Evolutionary conservation across 805 yeast genomes (phyloP), one percentile per base, ranked within the genome.

Genomic region (Kodamaea laetipori): DNA sequence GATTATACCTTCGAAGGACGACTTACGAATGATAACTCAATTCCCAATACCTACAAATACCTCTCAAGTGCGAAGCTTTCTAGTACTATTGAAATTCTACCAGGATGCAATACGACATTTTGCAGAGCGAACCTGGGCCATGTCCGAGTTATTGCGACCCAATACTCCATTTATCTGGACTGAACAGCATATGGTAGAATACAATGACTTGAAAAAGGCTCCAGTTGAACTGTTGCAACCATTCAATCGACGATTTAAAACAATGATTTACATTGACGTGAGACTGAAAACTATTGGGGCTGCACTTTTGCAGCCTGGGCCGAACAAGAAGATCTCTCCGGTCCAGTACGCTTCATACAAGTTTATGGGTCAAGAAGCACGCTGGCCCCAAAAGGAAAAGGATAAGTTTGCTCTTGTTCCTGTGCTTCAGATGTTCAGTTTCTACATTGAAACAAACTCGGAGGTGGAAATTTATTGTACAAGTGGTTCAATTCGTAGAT

Each of bases 71-170:
- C 37, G 37, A 4, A 8, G 13, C 8, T 34, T 34, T 21, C 26
- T 34, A 5, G 3, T 13, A 4, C 13, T 11, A 4, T 21, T 34
- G 16, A 24, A 24, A 17, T 15, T 34, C 17, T 34, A 34, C 27
- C 37, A 21, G 37, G 37, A 34, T 34, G 37, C 37, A 12, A 34
- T 34, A 12, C 37, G 19, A 4, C 27, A 34, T 4, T 34, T 34
- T 17, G 25, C 23, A 24, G 26, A 34, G 16, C 19, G 37, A 19
- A 7, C 37, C 15, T 34, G 27, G 26, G 26, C 37, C 4, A 18
- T 34, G 8, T 17, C 27, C 11, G 37, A 34, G 15, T 18, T 34
- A 17, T 6, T 34, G 4, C 26, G 8, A 6, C 10, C 6, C 16
- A 19, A 18, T 21, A 12, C 12, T 18, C 16, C 37, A 12, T 34